Conservation (phyloP, 768 basidiomycete species). For the Podaxis sp. region DNA sequence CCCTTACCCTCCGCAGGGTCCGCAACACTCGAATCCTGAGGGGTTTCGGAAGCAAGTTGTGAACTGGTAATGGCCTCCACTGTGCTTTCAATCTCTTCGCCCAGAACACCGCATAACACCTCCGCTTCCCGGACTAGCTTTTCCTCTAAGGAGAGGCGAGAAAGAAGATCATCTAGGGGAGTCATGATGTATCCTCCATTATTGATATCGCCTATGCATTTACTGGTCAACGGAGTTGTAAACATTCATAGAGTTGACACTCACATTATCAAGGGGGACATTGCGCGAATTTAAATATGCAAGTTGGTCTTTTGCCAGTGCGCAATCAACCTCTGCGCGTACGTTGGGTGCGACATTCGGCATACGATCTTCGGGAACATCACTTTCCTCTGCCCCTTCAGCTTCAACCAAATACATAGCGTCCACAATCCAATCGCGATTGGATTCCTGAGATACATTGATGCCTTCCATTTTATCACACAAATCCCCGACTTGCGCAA, state of each 20-base stretch:
- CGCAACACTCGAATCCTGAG: not conserved
- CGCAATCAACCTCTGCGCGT: not conserved
- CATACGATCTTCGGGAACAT: not conserved
- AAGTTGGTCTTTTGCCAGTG: constrained; percentile 1
- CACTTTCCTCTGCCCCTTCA: not conserved
- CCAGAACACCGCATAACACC: constrained; percentile 31
- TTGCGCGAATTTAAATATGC: not conserved
- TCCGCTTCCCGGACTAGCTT: constrained; percentile 26
- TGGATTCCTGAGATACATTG: not conserved
- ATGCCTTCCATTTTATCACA: constrained; percentile 6
- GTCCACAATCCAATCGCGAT: not conserved
- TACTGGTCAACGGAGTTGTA: not conserved
- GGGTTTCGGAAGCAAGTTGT: not conserved
- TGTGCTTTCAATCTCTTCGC: constrained; percentile 33
- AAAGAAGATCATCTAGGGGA: constrained; percentile 24
- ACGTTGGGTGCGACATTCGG: not conserved
- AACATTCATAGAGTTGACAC: too few relatives aligned
- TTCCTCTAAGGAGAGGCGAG: constrained; percentile 22
- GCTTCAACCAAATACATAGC: not conserved
- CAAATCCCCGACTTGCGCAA: not conserved
- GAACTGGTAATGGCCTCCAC: constrained; percentile 16
- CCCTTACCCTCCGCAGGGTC: not conserved
- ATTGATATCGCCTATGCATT: not conserved
- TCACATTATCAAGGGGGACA: not conserved
- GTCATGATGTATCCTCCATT: not conserved